A percentile compares a stretch with the other conserved stretches of the same genome.
Evolutionary conservation across 2,329 filamentous ascomycete genomes (phyloP).

Genomic region (Geosmithia flava): DNA sequence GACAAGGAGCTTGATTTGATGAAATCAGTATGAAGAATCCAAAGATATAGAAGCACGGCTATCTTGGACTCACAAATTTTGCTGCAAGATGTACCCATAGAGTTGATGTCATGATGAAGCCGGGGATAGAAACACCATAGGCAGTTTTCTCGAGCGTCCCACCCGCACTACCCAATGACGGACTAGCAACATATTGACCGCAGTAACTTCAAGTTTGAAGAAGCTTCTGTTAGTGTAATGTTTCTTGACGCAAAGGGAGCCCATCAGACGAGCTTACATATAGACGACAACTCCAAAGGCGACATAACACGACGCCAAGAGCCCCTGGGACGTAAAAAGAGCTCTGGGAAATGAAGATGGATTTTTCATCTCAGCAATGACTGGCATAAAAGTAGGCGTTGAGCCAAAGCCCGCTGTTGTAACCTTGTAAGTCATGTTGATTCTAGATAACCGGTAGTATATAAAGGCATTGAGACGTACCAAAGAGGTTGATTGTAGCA

Average conservation of each 20-base stretch:
- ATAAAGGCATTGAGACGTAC: conserved; percentile 3
- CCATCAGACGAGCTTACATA: conserved; percentile 5
- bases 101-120: conserved; percentile 11
- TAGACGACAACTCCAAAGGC: conserved; percentile 8
- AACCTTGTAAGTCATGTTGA: background rate
- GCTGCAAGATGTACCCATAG: conserved; percentile 11
- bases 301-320: conserved; percentile 6
- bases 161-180: conserved; percentile 21
- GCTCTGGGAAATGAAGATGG: conserved; percentile 7
- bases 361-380: conserved; percentile 10
- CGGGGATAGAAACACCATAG: conserved; percentile 11
- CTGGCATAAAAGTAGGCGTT: conserved; percentile 10
- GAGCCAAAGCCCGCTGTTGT: conserved; percentile 7
- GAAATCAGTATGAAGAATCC: background rate
- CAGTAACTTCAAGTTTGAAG: conserved; percentile 27
- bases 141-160: conserved; percentile 9
- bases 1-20: conserved; percentile 9
- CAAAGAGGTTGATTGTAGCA: conserved; percentile 12
- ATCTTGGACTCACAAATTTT: conserved; percentile 6
- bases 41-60: background rate
- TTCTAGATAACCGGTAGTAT: background rate
- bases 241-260: too few relatives aligned
- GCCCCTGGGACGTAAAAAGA: conserved; percentile 7
- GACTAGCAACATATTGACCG: conserved; percentile 28
- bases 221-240: too few relatives aligned